phyloP scores from a whole-genome alignment of 1,284 basidiomycete species.

The Flammula alnicola region DNA sequence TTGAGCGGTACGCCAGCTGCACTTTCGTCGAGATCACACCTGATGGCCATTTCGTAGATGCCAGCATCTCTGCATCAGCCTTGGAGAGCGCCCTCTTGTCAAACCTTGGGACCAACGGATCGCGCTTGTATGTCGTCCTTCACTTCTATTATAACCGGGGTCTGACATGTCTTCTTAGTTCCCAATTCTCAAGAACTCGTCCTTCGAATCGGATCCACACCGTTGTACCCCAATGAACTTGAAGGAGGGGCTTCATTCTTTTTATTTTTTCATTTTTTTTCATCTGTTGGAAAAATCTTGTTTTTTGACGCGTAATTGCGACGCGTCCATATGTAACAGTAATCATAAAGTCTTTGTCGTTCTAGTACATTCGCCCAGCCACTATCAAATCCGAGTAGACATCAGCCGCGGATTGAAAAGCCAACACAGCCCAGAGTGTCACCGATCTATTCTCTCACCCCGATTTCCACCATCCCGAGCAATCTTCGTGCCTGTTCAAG shows the following conservation, averaged over 20 bases:
- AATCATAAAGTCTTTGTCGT: slow-evolving; percentile 5
- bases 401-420: background rate
- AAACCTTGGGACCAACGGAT: slow-evolving; percentile 57
- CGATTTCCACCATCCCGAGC: too few species aligned
- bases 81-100: slow-evolving; percentile 77
- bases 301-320: slow-evolving; percentile 15
- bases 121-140: slow-evolving; percentile 53
- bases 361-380: slow-evolving; percentile 19
- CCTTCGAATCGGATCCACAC: slow-evolving; percentile 25
- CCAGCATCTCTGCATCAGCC: slow-evolving; percentile 73
- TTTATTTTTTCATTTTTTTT: background rate
- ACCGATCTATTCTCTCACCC: too few species aligned
- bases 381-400: slow-evolving; percentile 1
- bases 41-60: slow-evolving; percentile 45
- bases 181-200: slow-evolving; percentile 22
- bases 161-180: slow-evolving; percentile 13
- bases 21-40: background rate
- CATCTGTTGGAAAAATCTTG: background rate
- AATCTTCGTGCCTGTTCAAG: too few species aligned
- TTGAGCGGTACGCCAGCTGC: slow-evolving; percentile 67
- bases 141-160: background rate
- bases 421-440: background rate
- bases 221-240: slow-evolving; percentile 24
- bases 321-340: slow-evolving; percentile 19
- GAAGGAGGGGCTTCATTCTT: too few species aligned